Evolutionary conservation across 495 filamentous ascomycete genomes (phyloP), one percentile per base, ranked within the genome.

Genomic region (Evernia prunastri): DNA sequence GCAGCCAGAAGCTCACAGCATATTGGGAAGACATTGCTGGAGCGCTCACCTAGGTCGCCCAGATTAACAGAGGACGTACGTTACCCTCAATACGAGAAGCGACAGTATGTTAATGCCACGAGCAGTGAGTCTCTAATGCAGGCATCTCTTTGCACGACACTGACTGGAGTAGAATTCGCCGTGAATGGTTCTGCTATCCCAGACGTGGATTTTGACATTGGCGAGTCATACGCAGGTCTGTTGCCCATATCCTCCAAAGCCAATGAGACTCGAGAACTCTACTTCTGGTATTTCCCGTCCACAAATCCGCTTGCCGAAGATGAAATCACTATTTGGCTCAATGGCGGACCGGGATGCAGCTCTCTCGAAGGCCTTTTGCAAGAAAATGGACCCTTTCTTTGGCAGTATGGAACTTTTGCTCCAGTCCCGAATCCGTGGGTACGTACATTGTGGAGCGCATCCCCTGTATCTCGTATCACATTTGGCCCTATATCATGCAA

Each of bases 261-360:
- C 2, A 76, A 82, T 33, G 81, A 86, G 63, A 76, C 76, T 2
- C 79, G 80, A 56, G 70, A 83, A 60, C 73, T 92, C n/a, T 91
- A 82, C 67, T 92, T 89, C 70, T 92, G 89, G 88, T 90, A 87
- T 74, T 90, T 88, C 66, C 87, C 86, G 0, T 82, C 86, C 0
- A 72, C 73, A 6, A 86, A 87, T 49, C 76, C 78, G 8, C 54
- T 66, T 15, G 67, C 67, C 7, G 69, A 68, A 5, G 84, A 90
- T 57, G 87, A 91, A 69, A 85, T 90, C 60, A 64, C 79, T 37
- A 80, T 84, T 58, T 86, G 80, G 80, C 73, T 90, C 9, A 89
- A 89, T 67, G 87, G 87, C 51, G 87, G 87, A 29, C 82, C 83
- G 5, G 87, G 87, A 15, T 91, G 87, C 73, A 87, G 80, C 53